Conservation (phyloP, 768 basidiomycete species). For the Boletus edulis region DNA sequence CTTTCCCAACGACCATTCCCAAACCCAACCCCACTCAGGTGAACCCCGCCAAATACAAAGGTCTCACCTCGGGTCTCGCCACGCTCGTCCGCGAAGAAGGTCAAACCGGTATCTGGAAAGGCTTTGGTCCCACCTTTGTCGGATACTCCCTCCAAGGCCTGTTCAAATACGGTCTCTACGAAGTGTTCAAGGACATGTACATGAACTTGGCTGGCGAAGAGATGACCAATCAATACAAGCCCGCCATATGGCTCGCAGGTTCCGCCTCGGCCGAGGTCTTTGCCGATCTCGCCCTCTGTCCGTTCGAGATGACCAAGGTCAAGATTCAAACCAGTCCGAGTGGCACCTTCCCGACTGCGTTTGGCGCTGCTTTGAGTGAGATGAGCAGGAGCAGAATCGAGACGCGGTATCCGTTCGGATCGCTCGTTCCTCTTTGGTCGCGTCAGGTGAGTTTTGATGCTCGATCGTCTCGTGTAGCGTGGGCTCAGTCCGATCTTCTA, state of each 20-base stretch:
- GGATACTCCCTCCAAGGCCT: slow-evolving; percentile 96
- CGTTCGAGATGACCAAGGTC: slow-evolving; percentile 91
- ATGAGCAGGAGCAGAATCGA: slow-evolving; percentile 67
- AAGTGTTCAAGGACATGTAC: slow-evolving; percentile 93
- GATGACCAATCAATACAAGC: slow-evolving; percentile 73
- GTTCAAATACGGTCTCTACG: slow-evolving; percentile 99
- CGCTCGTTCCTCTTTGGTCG: slow-evolving; percentile 83
- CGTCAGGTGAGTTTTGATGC: slow-evolving; percentile 55
- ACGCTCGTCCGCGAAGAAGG: slow-evolving; percentile 80
- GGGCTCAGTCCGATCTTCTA: slow-evolving; percentile 27
- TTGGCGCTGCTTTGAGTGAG: slow-evolving; percentile 64
- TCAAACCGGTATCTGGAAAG: slow-evolving; percentile 87
- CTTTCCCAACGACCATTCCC: background rate
- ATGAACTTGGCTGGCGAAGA: slow-evolving; percentile 89
- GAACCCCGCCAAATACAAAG: slow-evolving; percentile 71
- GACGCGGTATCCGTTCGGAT: slow-evolving; percentile 84
- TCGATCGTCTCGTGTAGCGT: too few relatives aligned
- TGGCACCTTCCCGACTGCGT: slow-evolving; percentile 77
- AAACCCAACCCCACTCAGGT: slow-evolving; percentile 46
- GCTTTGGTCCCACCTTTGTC: slow-evolving; percentile 88
- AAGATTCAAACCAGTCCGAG: slow-evolving; percentile 78
- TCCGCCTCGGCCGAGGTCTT: slow-evolving; percentile 95
- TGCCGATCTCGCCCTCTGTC: slow-evolving; percentile 94
- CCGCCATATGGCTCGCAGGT: slow-evolving; percentile 89
- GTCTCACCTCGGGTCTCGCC: slow-evolving; percentile 58